These are phyloP conservation scores for Bolboschoenoplectus hybrid DNA, from an alignment of 202 grass and related monocot species.

Conservation along the genomic window DNA sequence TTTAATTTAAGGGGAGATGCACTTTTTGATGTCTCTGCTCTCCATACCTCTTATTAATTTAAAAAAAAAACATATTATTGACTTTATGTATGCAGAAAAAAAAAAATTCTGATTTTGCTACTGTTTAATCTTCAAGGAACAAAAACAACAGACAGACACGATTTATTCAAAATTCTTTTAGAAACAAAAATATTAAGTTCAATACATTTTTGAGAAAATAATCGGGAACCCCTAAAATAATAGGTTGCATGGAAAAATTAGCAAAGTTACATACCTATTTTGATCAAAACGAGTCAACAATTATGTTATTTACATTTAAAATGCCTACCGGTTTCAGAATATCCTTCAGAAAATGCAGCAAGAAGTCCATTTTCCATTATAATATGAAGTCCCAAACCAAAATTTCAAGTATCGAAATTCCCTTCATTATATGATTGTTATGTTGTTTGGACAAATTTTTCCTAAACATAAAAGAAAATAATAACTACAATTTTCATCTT, in stretches of 20 bases:
- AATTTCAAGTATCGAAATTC: not conserved
- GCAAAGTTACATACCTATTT: not conserved
- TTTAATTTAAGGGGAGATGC: not conserved
- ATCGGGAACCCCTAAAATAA: not conserved
- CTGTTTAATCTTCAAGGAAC: not conserved
- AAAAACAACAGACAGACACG: not conserved
- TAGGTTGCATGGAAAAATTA: not conserved
- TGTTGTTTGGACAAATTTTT: not conserved
- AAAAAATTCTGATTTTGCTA: not conserved
- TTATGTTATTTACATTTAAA: not conserved
- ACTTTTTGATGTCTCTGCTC: slow-evolving; percentile 20
- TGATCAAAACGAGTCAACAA: not conserved
- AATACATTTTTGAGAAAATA: not conserved
- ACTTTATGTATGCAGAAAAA: not conserved
- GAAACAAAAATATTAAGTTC: not conserved
- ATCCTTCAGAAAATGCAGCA: not conserved
- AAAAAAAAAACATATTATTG: not conserved
- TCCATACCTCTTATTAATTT: not conserved
- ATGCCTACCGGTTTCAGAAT: not conserved
- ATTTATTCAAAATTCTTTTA: not conserved
- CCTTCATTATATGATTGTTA: not conserved
- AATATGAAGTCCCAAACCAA: not conserved
- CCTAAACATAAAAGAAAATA: not conserved
- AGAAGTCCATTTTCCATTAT: not conserved
- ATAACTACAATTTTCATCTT: not conserved